Conservation (phyloP, 176 grass and related monocot genomes). For the Oryza punctata region DNA sequence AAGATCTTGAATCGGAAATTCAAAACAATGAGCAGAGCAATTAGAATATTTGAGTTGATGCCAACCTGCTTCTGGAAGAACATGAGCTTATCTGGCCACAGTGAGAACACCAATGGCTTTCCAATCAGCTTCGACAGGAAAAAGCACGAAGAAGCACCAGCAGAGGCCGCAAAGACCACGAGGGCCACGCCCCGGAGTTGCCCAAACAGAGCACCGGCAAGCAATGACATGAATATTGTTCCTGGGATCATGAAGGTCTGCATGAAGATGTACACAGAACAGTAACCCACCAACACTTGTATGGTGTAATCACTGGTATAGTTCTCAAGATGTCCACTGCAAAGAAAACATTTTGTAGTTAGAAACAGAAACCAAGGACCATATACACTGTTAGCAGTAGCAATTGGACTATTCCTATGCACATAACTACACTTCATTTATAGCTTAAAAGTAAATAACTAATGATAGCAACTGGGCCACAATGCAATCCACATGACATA, state of each 20-base stretch:
- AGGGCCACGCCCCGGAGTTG: slow-evolving; percentile 74
- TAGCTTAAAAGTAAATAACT: slow-evolving; percentile 19
- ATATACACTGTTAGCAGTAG: not conserved
- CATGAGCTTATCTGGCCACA: slow-evolving; percentile 94
- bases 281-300: slow-evolving; percentile 93
- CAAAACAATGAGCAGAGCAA: slow-evolving; percentile 6
- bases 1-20: slow-evolving; percentile 11
- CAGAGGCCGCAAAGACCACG: slow-evolving; percentile 94
- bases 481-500: not conserved
- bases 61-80: slow-evolving; percentile 93
- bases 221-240: slow-evolving; percentile 98
- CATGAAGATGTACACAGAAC: slow-evolving; percentile 96
- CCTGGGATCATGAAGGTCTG: slow-evolving; percentile 99
- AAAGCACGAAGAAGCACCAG: slow-evolving; percentile 96
- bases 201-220: slow-evolving; percentile 89
- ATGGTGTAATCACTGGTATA: slow-evolving; percentile 96
- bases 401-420: not conserved
- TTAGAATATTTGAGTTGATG: not conserved
- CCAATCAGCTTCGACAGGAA: slow-evolving; percentile 92
- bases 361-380: slow-evolving; percentile 13
- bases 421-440: not conserved
- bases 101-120: slow-evolving; percentile 73
- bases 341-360: slow-evolving; percentile 40
- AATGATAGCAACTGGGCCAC: slow-evolving; percentile 6
- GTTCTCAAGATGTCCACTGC: slow-evolving; percentile 91